Base-by-base conservation (phyloP, 225 moss, liverwort and hornwort genomes). In the Ulota crispa region DNA sequence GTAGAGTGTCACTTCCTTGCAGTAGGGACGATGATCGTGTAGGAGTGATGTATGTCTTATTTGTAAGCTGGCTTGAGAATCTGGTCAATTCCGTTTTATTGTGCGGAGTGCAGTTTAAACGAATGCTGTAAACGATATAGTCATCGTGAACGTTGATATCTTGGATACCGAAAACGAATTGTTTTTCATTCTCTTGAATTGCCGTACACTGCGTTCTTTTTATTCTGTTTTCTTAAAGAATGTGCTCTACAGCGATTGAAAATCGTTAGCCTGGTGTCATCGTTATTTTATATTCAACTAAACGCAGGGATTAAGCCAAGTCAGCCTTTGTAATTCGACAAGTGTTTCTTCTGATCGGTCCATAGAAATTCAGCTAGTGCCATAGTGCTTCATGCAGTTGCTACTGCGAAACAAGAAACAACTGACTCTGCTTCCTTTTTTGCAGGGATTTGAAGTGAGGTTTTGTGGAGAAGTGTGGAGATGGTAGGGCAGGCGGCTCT, bases 401-500 rank as follows among this genome's bases (percentile, higher is more conserved):
- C 19, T 28, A 9, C 18, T 26, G 64, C 0, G n/a, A 54, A 3
- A 43, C 11, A 43, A 1, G n/a, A 54, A 3, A 43, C 11, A 43
- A 1, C 34, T 31, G 12, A 57, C n/a, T 45, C 0, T 12, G 30
- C 2, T 28, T 34, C 39, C 0, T 65, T 70, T 52, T 7, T 45
- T 52, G 16, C 12, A 32, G 64, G 45, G 64, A 43, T 8, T 73
- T 41, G 50, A 30, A 62, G 27, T n/a, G n/a, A 68, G 47, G 43
- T 64, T 57, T 71, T 36, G 61, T 37, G 62, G 39, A 36, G 68
- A 43, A 27, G 19, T 15, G 55, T 14, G 24, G 70, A 23, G 65
- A 88, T 88, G 86, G 83, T 75, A 36, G 86, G 84, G 82, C 90
- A 88, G 80, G 78, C 80, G 80, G 88, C 88, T 80, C 62, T 88